Evolutionary conservation across 345 rosid genomes (phyloP), one percentile per base, ranked within the genome.

Genomic region (Sisymbrium altissimum): DNA sequence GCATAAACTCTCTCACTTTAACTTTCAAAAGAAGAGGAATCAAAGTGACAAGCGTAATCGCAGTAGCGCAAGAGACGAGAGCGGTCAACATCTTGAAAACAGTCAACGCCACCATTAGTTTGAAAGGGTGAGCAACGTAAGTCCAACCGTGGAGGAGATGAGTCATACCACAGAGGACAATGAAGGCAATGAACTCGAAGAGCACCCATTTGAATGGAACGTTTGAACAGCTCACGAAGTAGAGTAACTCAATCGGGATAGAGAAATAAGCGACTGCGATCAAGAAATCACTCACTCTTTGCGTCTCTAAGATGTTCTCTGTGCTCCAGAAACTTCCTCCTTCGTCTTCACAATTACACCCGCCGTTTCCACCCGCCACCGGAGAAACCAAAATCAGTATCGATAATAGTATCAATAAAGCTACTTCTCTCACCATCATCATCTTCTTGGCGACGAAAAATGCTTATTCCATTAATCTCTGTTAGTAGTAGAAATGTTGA

Each of bases 161-260:
- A 71, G 99, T 92, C 93, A 95, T 72, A 17, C 99, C 99, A 71
- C 99, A 92, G 1, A 95, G 92, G 29, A 95, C 98, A 76, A 95
- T 95, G 89, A 95, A 95, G 68, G 99, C 90, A 23, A 91, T 95
- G 85, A 95, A 95, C 73, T 95, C 84, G 64, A 85, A 79, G 19
- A 95, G 93, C 35, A 95, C 99, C 97, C 99, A 95, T 83, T 92
- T 95, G 86, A 95, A 95, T 5, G 99, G 99, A 10, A 95, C 72
- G 39, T 86, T 92, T 14, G 98, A 88, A 81, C 97, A 95, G 84
- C 99, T 95, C 30, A 95, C 87, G 65, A 95, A 95, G 87, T 92
- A 95, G 30, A 95, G 92, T 77, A 95, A 80, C 75, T 95, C 99
- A 49, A 95, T 78, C 0, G 99, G 97, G 80, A 95, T 95, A 0